Percentiles rank a stretch among this genome's conserved stretches.
Conservation (phyloP, 352 stramenopile genomes). For the Pythium folliculosum region DNA sequence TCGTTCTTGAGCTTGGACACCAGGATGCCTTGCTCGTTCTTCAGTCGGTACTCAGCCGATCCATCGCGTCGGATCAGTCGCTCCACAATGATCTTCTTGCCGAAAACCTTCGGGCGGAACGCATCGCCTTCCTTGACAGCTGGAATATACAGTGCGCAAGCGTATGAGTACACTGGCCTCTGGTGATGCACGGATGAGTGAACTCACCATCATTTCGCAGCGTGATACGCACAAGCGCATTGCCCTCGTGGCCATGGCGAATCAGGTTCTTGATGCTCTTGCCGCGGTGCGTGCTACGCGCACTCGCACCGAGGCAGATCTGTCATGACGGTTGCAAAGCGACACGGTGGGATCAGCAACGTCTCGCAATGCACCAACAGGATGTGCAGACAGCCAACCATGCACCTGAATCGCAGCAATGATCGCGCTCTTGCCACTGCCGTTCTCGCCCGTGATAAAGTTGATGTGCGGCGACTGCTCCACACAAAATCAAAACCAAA, state of each 20-base stretch:
- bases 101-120: conserved; percentile 91
- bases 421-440: conserved; percentile 96
- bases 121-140: conserved; percentile 77
- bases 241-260: conserved; percentile 85
- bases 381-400: neutral
- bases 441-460: conserved; percentile 93
- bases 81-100: conserved; percentile 93
- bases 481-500: neutral
- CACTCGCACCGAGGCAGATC: conserved; percentile 95
- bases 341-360: neutral
- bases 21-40: conserved; percentile 53
- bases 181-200: neutral
- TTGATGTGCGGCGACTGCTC: conserved; percentile 70
- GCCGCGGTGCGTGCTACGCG: conserved; percentile 92
- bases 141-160: neutral
- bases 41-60: conserved; percentile 73
- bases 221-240: conserved; percentile 92
- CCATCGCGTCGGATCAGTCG: conserved; percentile 87
- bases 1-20: conserved; percentile 91
- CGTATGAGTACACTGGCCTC: neutral
- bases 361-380: neutral
- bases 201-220: conserved; percentile 84
- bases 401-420: conserved; percentile 95
- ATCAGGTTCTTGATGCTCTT: conserved; percentile 97
- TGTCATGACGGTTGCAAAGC: conserved; percentile 29